Conservation (phyloP, 106 monocot genomes). For the Dendrobium huoshanense region DNA sequence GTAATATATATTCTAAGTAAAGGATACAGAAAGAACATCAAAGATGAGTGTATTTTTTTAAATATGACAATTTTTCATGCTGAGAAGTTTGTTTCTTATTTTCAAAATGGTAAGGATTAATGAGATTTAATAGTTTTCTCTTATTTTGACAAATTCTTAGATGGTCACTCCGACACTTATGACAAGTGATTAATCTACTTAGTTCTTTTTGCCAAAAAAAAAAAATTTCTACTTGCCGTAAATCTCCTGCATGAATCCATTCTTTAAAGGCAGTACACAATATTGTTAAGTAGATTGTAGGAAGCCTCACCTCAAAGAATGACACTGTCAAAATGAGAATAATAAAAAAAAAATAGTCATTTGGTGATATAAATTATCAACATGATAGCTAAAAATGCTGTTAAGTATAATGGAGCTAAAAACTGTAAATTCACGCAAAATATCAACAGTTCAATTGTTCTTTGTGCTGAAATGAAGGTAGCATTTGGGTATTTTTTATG, state of each 20-base stretch:
- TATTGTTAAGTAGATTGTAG: not conserved
- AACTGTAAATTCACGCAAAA: too few species aligned
- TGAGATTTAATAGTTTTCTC: too few species aligned
- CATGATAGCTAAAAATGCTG: too few species aligned
- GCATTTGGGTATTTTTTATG: too few species aligned
- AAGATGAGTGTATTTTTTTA: not conserved
- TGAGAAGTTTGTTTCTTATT: not conserved
- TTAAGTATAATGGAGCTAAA: too few species aligned
- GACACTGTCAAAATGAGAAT: constrained; percentile 55
- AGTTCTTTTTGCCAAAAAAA: not conserved
- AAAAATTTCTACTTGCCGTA: not conserved
- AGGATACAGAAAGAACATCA: not conserved
- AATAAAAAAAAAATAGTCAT: constrained; percentile 1
- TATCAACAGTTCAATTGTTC: too few species aligned
- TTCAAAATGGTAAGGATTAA: too few species aligned
- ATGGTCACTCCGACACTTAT: too few species aligned
- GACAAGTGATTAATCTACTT: too few species aligned
- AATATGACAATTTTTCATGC: not conserved
- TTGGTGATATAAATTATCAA: not conserved
- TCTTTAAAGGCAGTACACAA: not conserved
- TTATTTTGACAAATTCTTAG: not conserved
- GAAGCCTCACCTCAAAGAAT: constrained; percentile 90
- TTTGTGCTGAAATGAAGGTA: too few species aligned
- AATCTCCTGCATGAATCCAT: not conserved
- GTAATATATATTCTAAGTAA: not conserved